phyloP scores from a whole-genome alignment of 768 basidiomycete species.

The Boletus huronensis region DNA sequence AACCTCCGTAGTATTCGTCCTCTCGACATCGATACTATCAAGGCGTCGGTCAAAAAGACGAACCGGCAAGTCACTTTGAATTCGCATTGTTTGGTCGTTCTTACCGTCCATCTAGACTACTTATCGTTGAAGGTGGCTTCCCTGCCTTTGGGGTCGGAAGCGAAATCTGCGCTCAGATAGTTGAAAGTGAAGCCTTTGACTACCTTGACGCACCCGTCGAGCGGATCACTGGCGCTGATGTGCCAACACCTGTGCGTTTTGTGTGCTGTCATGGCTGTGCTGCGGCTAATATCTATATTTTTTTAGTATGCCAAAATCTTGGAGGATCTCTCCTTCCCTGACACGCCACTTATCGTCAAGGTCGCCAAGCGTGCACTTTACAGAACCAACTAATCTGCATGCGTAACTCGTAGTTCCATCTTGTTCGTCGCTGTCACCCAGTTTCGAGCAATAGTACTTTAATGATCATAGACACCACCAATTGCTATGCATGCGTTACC shows the following conservation, averaged over 20 bases:
- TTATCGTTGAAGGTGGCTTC: slow-evolving; percentile 98
- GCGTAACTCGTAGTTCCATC: slow-evolving; percentile 9
- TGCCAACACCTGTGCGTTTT: slow-evolving; percentile 85
- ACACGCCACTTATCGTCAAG: slow-evolving; percentile 86
- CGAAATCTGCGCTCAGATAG: slow-evolving; percentile 96
- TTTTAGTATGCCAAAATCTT: slow-evolving; percentile 84
- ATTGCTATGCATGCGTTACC: slow-evolving; percentile 12
- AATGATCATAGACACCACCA: slow-evolving; percentile 18
- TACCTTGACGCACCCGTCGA: slow-evolving; percentile 98
- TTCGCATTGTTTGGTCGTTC: background rate
- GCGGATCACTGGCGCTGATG: slow-evolving; percentile 94
- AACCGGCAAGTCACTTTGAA: slow-evolving; percentile 59
- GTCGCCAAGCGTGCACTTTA: slow-evolving; percentile 93
- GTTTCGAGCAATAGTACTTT: slow-evolving; percentile 16
- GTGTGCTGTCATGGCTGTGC: slow-evolving; percentile 3
- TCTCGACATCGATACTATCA: slow-evolving; percentile 96
- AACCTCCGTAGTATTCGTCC: slow-evolving; percentile 96
- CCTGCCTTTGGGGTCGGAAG: slow-evolving; percentile 97
- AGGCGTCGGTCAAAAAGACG: slow-evolving; percentile 96
- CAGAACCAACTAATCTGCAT: slow-evolving; percentile 64
- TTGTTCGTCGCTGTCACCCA: slow-evolving; percentile 9
- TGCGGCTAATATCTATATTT: slow-evolving; percentile 10
- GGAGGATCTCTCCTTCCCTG: slow-evolving; percentile 91
- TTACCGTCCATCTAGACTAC: slow-evolving; percentile 48
- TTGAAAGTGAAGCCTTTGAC: slow-evolving; percentile 97